Evolutionary conservation across 23 red algal genomes (phyloP), one percentile per base, ranked within the genome.

Genomic region (Gracilariopsis chorda): DNA sequence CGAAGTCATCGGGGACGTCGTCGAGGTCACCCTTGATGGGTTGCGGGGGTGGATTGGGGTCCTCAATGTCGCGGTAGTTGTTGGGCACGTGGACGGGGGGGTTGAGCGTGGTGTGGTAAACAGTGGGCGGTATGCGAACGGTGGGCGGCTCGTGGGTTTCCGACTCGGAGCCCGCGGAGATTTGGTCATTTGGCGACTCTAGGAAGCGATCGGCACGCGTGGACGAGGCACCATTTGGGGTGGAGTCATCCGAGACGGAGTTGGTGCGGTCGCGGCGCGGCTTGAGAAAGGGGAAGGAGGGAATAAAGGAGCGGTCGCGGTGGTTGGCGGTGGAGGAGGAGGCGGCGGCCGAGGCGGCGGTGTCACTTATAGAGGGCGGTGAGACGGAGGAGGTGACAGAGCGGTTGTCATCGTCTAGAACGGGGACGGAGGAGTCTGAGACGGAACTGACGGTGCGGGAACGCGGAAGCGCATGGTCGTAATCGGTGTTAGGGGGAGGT

Each of bases 261-360:
- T n/a, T 51, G 69, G 85, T 9, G 39, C 70, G 68, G 51, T 76
- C 69, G 42, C 70, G 65, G 12, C 69, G 48, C 34, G 85, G 8
- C 21, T 43, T 43, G 37, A 89, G 48, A 36, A 89, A 89, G 27
- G 85, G 85, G 21, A 89, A 78, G n/a, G 85, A 89, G 57, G 85
- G 76, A 6, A 41, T 25, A 20, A 57, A 59, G 52, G 76, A 80
- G 48, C 48, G 52, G 3, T 53, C 48, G 76, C 76, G 76, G 34
- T 43, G 21, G 52, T 43, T 32, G 34, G 2, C n/a, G 48, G 21
- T 36, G 3, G 76, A 34, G 16, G 30, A 3, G 52, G 76, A 80
- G 4, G 76, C 16, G 52, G 76, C 21, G 36, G 43, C 1, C 2
- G 76, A 80, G 52, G 76, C 20, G 7, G 76, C 30, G 48, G 48